Evolutionary conservation across 208 protist species (phyloP), one percentile per base, ranked within the genome.

Genomic region (Kentomonas sorsogonicus): DNA sequence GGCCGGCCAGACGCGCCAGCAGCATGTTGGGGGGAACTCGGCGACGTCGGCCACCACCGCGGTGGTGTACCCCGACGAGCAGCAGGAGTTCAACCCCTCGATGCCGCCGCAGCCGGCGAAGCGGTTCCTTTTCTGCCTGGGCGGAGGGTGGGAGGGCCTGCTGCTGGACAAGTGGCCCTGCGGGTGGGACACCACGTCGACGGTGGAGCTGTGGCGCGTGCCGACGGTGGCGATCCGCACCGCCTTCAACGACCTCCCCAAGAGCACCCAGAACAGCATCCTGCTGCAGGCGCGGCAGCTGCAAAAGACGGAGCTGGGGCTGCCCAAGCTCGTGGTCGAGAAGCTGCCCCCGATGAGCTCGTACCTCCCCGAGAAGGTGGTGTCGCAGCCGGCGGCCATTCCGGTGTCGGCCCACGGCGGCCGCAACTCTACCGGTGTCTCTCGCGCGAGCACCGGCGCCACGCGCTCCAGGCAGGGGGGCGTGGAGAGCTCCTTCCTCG

Each of bases 111-210:
- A 77, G 41, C 68, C 74, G 0, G 61, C 68, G 27, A 79, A 72
- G 48, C 74, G 59, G 46, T 85, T 92, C 61, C 40, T 74, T 26
- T 73, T 56, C 44, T 77, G 83, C 0, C 52, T 89, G 1, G 89
- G 77, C 40, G 89, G 89, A 26, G 74, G 70, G 47, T 95, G 89
- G 85, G 85, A 91, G 56, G 89, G 85, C 2, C 71, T 95, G 18
- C 69, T 95, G 40, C 25, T 79, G 34, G 85, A 90, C 20, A 95
- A 95, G 71, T 95, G 89, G 85, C 85, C 79, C 20, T 80, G 75
- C 55, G 85, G 89, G 26, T 95, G 84, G 85, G 79, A 90, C 63
- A 74, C 84, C 27, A 77, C 72, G 29, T 79, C 77, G 10, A 86
- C 79, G 15, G 80, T 91, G 40, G 75, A 88, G 60, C 62, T 79